These are phyloP conservation scores for Chrysoporthe austroafricana DNA, from an alignment of 2,329 filamentous ascomycete genomes.

Conservation along the genomic window DNA sequence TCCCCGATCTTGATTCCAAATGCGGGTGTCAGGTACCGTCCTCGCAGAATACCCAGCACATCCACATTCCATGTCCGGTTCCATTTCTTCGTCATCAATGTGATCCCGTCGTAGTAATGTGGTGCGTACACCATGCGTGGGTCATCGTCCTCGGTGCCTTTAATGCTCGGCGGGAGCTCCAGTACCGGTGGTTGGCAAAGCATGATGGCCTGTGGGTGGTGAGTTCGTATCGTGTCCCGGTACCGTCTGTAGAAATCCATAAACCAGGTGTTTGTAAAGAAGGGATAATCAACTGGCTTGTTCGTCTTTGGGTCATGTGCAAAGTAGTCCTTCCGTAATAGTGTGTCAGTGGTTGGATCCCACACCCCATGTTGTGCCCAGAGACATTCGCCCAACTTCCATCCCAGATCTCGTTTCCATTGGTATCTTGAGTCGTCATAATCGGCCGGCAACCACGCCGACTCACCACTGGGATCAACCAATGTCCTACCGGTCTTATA, in stretches of 20 bases:
- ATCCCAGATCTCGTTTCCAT: conserved; percentile 84
- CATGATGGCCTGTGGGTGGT: conserved; percentile 83
- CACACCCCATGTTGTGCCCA: conserved; percentile 98
- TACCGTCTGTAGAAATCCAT: conserved; percentile 83
- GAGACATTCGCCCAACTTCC: conserved; percentile 92
- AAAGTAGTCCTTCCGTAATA: conserved; percentile 89
- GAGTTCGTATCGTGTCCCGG: conserved; percentile 70
- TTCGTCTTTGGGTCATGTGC: conserved; percentile 75
- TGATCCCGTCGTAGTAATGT: conserved; percentile 97
- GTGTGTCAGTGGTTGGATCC: conserved; percentile 77
- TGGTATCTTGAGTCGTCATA: conserved; percentile 89
- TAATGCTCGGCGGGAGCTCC: conserved; percentile 87
- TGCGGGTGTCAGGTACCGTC: conserved; percentile 83
- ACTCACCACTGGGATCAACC: conserved; percentile 85
- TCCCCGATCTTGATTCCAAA: conserved; percentile 94
- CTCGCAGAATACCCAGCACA: conserved; percentile 87
- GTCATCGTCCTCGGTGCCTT: conserved; percentile 87
- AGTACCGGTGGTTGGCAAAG: conserved; percentile 91
- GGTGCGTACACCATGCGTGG: conserved; percentile 88
- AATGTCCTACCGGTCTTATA: conserved; percentile 84
- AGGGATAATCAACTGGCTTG: conserved; percentile 74
- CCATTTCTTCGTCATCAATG: conserved; percentile 98
- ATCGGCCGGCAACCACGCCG: conserved; percentile 79
- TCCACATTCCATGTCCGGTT: conserved; percentile 97
- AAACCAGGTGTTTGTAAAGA: conserved; percentile 90